phyloP scores from a whole-genome alignment of 1,284 basidiomycete species.

The Cryptococcus maquisensis region DNA sequence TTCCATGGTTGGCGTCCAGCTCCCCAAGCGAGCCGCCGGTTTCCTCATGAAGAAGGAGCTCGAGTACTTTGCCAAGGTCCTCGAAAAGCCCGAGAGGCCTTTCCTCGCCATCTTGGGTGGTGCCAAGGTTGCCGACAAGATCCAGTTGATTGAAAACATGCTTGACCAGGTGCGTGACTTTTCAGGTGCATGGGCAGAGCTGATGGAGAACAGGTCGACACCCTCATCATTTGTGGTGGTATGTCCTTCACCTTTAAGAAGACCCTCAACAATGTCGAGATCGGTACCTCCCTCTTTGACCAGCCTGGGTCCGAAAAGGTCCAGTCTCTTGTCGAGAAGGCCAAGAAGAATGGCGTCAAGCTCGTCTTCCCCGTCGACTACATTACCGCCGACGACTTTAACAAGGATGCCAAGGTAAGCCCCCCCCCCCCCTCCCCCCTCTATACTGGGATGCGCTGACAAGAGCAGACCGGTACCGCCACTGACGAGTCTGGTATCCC shows the following conservation, averaged over 20 bases:
- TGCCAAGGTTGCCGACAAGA: constrained; percentile 99
- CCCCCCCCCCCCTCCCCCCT: neutral
- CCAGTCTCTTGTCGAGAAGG: constrained; percentile 78
- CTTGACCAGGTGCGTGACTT: constrained; percentile 72
- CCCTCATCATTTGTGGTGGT: constrained; percentile 93
- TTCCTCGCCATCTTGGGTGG: constrained; percentile 98
- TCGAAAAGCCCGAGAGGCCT: constrained; percentile 89
- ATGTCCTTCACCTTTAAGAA: constrained; percentile 99
- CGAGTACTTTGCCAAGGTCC: constrained; percentile 96
- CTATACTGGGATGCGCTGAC: neutral
- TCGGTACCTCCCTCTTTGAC: constrained; percentile 94
- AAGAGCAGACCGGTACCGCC: constrained; percentile 62
- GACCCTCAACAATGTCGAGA: constrained; percentile 75
- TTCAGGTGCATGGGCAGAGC: neutral
- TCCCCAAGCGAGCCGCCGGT: constrained; percentile 88
- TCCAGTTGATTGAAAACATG: constrained; percentile 98
- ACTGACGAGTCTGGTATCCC: constrained; percentile 84
- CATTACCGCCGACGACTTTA: constrained; percentile 91
- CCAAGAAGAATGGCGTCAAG: constrained; percentile 88
- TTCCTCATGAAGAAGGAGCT: constrained; percentile 99
- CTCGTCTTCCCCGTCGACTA: constrained; percentile 95
- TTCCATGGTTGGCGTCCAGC: constrained; percentile 94
- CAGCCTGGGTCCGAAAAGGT: constrained; percentile 87
- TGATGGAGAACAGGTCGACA: constrained; percentile 66
- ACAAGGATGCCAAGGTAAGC: constrained; percentile 77